Evolutionary conservation across 331 rosid genomes (phyloP), one percentile per base, ranked within the genome.

Genomic region (Pyrus hybrid): DNA sequence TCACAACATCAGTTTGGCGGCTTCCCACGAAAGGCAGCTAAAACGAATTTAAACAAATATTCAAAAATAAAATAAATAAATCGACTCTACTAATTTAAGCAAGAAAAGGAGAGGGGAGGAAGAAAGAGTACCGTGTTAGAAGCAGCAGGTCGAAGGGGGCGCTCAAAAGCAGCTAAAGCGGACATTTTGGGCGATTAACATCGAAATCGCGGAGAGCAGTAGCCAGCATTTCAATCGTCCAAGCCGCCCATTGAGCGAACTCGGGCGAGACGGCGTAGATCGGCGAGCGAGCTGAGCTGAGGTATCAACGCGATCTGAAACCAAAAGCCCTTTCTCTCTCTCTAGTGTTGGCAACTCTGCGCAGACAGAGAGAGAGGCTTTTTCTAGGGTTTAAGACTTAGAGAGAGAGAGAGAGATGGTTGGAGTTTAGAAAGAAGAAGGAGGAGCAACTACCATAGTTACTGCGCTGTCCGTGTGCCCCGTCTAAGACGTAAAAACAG

Each of bases 101-200:
- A 41, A 41, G 14, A 37, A 37, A 37, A 37, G 4, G 43, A 9
- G 43, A 29, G 13, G 53, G 12, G n/a, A 33, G n/a, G 8, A 26
- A 33, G 37, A 76, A 47, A 21, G 28, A 13, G 82, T 86, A 95
- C 99, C 89, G 97, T 85, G 57, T 90, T 95, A 3, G 91, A 87
- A 78, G 86, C 83, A 41, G 82, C 97, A 13, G 87, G 91, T 61
- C 97, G 76, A 10, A 41, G 47, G 37, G 92, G 97, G 57, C 97
- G 93, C 83, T 95, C 99, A 73, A 90, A 89, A 79, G 97, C 87
- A 53, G 96, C 92, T 72, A 87, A 83, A 85, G 99, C 92, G 71
- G 99, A 88, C 99, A 94, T 93, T 88, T 86, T 76, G 74, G 60
- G 81, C 80, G 73, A 81, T 65, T 73, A 76, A 41, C 96, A 88